These are phyloP conservation scores for Voacanga thouarsii DNA, from an alignment of 257 asterid species.

Conservation along the genomic window DNA sequence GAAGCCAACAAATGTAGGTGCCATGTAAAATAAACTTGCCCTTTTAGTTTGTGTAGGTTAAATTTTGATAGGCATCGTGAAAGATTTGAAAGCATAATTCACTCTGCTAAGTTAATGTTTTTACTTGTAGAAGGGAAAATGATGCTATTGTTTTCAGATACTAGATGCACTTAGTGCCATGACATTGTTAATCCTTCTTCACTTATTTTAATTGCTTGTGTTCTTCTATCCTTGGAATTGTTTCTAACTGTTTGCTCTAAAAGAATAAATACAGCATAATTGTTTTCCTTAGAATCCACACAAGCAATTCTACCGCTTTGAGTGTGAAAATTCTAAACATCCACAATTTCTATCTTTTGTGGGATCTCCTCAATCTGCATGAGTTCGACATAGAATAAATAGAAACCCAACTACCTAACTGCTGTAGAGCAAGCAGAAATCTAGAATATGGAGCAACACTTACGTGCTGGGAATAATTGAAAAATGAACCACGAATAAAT, in stretches of 20 bases:
- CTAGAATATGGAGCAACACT: background rate
- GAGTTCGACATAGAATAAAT: background rate
- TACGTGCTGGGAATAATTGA: too few relatives aligned
- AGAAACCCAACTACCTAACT: background rate
- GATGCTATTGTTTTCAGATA: background rate
- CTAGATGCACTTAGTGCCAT: background rate
- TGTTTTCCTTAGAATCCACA: background rate
- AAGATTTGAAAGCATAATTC: background rate
- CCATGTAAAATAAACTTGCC: background rate
- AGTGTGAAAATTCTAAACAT: background rate
- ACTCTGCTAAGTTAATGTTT: background rate
- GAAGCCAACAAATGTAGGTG: background rate
- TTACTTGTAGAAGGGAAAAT: background rate
- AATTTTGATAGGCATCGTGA: background rate
- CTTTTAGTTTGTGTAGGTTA: background rate
- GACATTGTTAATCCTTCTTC: background rate
- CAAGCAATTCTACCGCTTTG: background rate
- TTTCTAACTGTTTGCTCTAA: background rate
- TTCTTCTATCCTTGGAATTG: background rate
- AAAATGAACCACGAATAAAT: too few relatives aligned
- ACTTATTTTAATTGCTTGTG: background rate
- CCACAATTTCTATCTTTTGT: background rate
- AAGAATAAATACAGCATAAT: background rate
- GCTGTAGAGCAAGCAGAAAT: background rate
- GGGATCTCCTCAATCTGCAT: background rate